A percentile compares a stretch with the other conserved stretches of the same genome.
These are phyloP conservation scores for Parmales sp. DNA, from an alignment of 108 stramenopile genomes.

Conservation along the genomic window DNA sequence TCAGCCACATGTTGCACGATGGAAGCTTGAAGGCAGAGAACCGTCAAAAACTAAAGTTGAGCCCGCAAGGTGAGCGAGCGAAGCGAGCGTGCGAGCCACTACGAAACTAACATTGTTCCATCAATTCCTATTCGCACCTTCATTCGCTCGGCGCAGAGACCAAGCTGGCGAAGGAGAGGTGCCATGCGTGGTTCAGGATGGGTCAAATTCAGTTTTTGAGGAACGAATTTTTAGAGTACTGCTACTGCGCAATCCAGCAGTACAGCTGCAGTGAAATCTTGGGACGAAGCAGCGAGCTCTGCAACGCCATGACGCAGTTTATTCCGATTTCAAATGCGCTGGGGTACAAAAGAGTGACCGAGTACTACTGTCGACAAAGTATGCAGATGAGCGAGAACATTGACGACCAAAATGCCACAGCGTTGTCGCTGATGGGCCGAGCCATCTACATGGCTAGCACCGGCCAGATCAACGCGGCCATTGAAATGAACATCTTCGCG, in stretches of 20 bases:
- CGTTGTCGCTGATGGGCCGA: not conserved
- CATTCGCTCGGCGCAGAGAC: not conserved
- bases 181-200: conserved; percentile 1
- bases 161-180: not conserved
- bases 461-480: not conserved
- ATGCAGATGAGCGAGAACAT: not conserved
- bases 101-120: no score
- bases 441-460: not conserved
- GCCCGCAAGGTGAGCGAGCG: no score
- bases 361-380: not conserved
- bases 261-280: not conserved
- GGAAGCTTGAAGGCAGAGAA: not conserved
- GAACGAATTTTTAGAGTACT: not conserved
- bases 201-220: not conserved
- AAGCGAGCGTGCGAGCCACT: no score
- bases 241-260: not conserved
- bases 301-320: conserved; percentile 8
- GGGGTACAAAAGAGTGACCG: conserved; percentile 1
- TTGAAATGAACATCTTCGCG: not conserved
- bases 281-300: not conserved
- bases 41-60: no score
- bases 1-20: not conserved
- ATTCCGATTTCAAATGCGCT: not conserved
- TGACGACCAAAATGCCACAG: not conserved
- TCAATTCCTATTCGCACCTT: not conserved